Base-by-base conservation (phyloP, 257 asterid species). In the Cruciata laevipes region DNA sequence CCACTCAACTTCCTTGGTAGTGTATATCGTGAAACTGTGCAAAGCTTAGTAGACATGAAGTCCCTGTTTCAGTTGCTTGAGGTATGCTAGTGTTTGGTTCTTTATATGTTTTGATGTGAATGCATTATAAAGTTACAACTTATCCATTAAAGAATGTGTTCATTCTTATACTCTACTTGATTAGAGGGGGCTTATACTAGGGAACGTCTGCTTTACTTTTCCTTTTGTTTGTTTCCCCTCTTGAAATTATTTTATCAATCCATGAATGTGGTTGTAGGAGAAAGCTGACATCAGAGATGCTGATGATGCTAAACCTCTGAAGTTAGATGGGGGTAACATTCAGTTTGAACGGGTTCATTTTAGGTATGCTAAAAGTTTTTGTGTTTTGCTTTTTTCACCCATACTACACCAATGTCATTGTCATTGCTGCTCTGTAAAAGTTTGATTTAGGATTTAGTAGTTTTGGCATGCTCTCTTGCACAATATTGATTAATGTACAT, bases 41-140 rank as follows among this genome's bases (percentile, higher is more conserved):
- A 93, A 76, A 83, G 97, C 80, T 76, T 93, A 81, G 82, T 93
- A 30, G 99, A 93, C 81, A 83, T 93, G 97, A 93, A 87, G 77
- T 82, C 99, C 82, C 72, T 93, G 99, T 93, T 93, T 86, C 96
- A 93, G 66, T 87, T 93, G 75, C 95, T 93, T 56, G 99, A 93
- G 99, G 99, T 90, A 80, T 73, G 71, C 75, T 63, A 52, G 55
- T 67, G 35, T 55, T 70, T 33, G 33, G 25, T 49, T 31, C 13
- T 47, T 27, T 27, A 27, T 2, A 1, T 27, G 30, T 27, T 23
- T 20, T 8, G 31, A n/a, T 47, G 38, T 32, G 49, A 25, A 44
- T 21, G 30, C 7, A 23, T 13, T 18, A 7, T 3, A 12, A 70
- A 52, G 57, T 17, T n/a, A 17, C 25, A 31, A n/a, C 23, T 24